Evolutionary conservation across 1,139 yeast genomes (phyloP), one percentile per base, ranked within the genome.

Genomic region (Candida buenavistaensis): DNA sequence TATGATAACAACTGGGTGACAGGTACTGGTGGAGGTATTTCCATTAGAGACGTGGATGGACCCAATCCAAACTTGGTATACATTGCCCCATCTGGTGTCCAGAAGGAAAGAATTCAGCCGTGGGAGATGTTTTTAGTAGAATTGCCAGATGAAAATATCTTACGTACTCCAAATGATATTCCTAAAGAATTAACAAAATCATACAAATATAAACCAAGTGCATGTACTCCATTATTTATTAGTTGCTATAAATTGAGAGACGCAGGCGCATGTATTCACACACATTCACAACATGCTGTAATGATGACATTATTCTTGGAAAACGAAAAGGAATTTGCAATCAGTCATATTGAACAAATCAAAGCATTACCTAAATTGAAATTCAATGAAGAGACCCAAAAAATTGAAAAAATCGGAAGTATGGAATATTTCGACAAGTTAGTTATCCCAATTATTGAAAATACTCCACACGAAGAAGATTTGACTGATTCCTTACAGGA

Each of bases 1-100:
- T 90, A 85, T 55, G 72, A 78, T 50, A 82, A 83, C 53, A 83
- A 86, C 38, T 89, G 97, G 96, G 94, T 88, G 44, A 84, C 96
- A 0, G 97, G 97, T 4, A 90, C 97, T 1, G 97, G 96, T 2
- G 97, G 97, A 16, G 97, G 97, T 3, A 82, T 90, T 50, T 84
- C 95, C 24, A 83, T 90, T 35, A 69, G 84, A 43, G 79, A 82
- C 34, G 73, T 66, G 19, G 70, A 68, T 4, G 72, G 71, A 3
- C 38, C 40, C 12, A 60, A 68, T 40, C 65, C 69, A 13, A 70
- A 78, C 39, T 53, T 67, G 26, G 79, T 87, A 13, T 90, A 76
- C 55, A 73, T 90, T 30, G 95, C 97, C 0, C 97, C 97, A 2
- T 86, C 96, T 6, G 97, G 97, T 1, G 95, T 90, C 6, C 97